These are phyloP conservation scores for Ceratocystis papillata DNA, from an alignment of 2,329 filamentous ascomycete species.

Conservation along the genomic window DNA sequence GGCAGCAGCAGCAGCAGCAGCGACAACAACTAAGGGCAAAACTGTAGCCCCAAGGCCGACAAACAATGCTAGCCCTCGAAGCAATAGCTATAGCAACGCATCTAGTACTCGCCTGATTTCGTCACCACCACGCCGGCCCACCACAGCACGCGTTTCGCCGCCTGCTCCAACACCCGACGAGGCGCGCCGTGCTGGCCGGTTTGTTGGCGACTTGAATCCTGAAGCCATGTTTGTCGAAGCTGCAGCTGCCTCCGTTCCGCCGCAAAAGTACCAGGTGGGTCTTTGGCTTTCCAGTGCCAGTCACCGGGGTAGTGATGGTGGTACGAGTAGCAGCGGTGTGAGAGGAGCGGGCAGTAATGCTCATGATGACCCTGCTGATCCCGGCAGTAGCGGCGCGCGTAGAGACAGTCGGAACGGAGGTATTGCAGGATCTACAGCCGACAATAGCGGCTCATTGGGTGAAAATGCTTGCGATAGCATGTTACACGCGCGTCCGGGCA, in stretches of 20 bases:
- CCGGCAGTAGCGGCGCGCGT: neutral
- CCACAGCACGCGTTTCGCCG: conserved; percentile 7
- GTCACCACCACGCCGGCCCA: neutral
- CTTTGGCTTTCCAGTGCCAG: conserved; percentile 39
- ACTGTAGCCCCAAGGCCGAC: neutral
- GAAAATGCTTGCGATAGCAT: neutral
- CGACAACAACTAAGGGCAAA: neutral
- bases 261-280: conserved; percentile 42
- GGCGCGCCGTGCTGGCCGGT: conserved; percentile 34
- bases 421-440: neutral
- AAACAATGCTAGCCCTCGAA: neutral
- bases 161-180: neutral
- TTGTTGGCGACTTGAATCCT: conserved; percentile 50
- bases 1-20: neutral
- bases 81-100: neutral
- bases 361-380: neutral
- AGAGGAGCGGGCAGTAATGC: neutral
- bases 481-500: conserved; percentile 11
- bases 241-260: conserved; percentile 33
- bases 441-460: neutral
- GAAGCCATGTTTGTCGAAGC: conserved; percentile 50
- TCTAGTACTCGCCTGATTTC: neutral
- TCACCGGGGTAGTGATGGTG: neutral
- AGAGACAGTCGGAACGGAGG: neutral
- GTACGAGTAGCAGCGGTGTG: neutral